Evolutionary conservation across 1,284 basidiomycete genomes (phyloP).

Genomic region (Kwoniella shivajii): DNA sequence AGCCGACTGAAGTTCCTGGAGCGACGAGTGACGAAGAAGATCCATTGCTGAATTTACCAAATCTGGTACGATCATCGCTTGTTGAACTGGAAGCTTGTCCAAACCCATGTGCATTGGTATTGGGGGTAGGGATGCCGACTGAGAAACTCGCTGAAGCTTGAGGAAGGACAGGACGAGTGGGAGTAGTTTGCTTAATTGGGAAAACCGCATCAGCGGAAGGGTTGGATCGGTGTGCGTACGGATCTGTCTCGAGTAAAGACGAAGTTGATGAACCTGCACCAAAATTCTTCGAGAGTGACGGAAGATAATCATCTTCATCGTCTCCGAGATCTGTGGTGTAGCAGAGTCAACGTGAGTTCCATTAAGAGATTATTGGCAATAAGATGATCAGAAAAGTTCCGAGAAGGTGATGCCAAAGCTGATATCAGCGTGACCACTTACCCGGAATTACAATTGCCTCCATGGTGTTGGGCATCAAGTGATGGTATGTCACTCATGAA

Average conservation of each 20-base stretch:
- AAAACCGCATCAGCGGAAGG: slow-evolving; percentile 30
- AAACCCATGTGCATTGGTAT: slow-evolving; percentile 10
- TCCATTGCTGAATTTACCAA: slow-evolving; percentile 50
- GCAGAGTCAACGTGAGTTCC: background rate
- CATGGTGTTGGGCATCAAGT: slow-evolving; percentile 16
- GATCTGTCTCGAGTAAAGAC: slow-evolving; percentile 24
- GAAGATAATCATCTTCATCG: slow-evolving; percentile 46
- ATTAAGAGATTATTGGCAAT: background rate
- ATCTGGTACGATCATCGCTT: slow-evolving; percentile 17
- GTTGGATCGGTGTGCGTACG: slow-evolving; percentile 33
- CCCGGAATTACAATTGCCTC: slow-evolving; percentile 51
- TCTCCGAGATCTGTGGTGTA: slow-evolving; percentile 43
- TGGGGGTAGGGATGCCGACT: slow-evolving; percentile 16
- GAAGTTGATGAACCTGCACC: slow-evolving; percentile 31
- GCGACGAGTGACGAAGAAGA: slow-evolving; percentile 55
- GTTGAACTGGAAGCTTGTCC: slow-evolving; percentile 6
- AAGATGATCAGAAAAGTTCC: no score
- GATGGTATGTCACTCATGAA: background rate
- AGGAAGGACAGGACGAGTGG: slow-evolving; percentile 27
- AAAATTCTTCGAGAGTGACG: slow-evolving; percentile 27
- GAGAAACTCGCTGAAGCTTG: slow-evolving; percentile 30
- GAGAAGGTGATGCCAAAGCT: no score
- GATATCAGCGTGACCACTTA: slow-evolving; percentile 17
- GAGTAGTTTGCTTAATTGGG: slow-evolving; percentile 23
- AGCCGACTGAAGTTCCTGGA: slow-evolving; percentile 33